These are phyloP conservation scores for Trapa bicornis DNA, from an alignment of 345 rosid species.

Conservation along the genomic window DNA sequence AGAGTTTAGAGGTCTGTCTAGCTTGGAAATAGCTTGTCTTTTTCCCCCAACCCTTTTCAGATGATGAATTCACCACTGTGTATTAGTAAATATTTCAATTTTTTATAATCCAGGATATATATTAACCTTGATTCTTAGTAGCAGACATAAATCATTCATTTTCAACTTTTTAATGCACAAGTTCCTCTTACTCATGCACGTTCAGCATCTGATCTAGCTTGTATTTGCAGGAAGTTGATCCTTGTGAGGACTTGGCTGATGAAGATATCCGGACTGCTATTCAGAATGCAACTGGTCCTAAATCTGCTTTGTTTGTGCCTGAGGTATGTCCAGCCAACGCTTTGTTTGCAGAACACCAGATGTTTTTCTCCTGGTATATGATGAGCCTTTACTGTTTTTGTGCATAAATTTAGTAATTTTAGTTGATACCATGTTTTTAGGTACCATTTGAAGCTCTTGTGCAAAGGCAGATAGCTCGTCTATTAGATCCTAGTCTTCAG, in stretches of 20 bases:
- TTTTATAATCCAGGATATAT: neutral
- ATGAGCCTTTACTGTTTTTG: neutral
- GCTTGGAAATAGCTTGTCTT: neutral
- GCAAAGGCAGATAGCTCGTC: conserved; percentile 80
- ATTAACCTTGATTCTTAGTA: neutral
- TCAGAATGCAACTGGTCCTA: conserved; percentile 96
- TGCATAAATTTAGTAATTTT: neutral
- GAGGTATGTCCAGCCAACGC: conserved; percentile 41
- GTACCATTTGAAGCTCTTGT: conserved; percentile 95
- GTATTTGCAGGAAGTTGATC: conserved; percentile 75
- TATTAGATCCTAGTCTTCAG: conserved; percentile 92
- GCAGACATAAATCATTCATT: neutral
- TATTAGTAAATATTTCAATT: neutral
- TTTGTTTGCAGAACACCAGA: neutral
- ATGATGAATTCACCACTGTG: neutral
- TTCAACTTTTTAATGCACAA: neutral
- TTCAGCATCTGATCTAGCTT: neutral
- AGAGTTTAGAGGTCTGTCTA: conserved; percentile 67
- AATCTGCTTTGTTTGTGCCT: conserved; percentile 76
- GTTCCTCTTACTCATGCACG: neutral
- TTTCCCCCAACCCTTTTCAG: neutral
- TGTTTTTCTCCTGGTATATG: too few species aligned
- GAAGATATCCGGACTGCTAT: conserved; percentile 89
- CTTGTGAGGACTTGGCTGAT: conserved; percentile 87
- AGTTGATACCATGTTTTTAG: conserved; percentile 19